Conservation (phyloP, 768 basidiomycete species). For the Amanita subjunquillea region DNA sequence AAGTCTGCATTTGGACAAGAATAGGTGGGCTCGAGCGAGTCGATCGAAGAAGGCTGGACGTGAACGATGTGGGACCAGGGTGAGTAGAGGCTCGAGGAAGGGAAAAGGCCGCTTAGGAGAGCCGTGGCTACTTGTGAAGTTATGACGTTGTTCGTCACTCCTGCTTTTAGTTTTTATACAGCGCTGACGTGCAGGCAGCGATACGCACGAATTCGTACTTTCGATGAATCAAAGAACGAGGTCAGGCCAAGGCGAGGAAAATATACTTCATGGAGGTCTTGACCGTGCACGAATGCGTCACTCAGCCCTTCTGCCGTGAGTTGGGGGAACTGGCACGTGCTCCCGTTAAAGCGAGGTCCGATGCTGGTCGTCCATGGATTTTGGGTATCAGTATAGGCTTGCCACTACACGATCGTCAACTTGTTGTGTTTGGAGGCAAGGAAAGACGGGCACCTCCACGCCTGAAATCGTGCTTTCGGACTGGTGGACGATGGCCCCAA, state of each 20-base stretch:
- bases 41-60: slow-evolving; percentile 29
- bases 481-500: slow-evolving; percentile 14
- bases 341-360: slow-evolving; percentile 33
- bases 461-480: slow-evolving; percentile 17
- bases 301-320: slow-evolving; percentile 33
- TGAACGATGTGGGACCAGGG: slow-evolving; percentile 18
- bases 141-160: slow-evolving; percentile 42
- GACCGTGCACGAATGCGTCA: slow-evolving; percentile 34
- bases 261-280: slow-evolving; percentile 38
- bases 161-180: slow-evolving; percentile 11
- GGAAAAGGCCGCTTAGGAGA: slow-evolving; percentile 35
- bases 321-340: slow-evolving; percentile 42
- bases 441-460: slow-evolving; percentile 19
- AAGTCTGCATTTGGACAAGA: slow-evolving; percentile 27
- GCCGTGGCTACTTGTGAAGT: slow-evolving; percentile 43
- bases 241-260: slow-evolving; percentile 28
- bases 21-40: slow-evolving; percentile 39
- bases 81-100: slow-evolving; percentile 11
- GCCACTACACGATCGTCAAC: slow-evolving; percentile 24
- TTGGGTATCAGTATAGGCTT: slow-evolving; percentile 21
- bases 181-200: neutral
- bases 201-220: slow-evolving; percentile 26
- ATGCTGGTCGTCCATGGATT: slow-evolving; percentile 34
- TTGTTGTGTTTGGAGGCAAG: neutral
- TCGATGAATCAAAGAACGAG: slow-evolving; percentile 19